Evolutionary conservation across 2,329 filamentous ascomycete species (phyloP), one percentile per base, ranked within the genome.

Genomic region (Akanthomyces dipterigenus): DNA sequence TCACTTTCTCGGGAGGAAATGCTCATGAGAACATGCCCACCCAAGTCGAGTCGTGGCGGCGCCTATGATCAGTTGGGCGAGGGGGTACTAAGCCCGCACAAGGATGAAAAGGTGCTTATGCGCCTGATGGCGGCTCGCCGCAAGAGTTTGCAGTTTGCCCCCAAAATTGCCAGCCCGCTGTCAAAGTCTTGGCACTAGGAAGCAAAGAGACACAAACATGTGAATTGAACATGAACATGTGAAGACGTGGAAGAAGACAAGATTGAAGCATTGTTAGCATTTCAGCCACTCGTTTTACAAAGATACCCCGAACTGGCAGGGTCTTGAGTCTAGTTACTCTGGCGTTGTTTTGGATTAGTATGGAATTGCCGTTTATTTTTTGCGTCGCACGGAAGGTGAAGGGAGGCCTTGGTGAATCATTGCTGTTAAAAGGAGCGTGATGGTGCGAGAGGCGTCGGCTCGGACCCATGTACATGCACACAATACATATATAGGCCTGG

Each of bases 131-230:
- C 87, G 12, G 89, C 88, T 0, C 80, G 89, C 63, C 81, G 90
- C 63, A 91, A 90, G 82, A 93, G 88, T 69, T 71, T 91, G 72
- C 88, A 90, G 69, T 91, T 87, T 76, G 88, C 88, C 36, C 90
- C 89, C 34, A 88, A 89, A 74, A 77, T 91, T 62, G 87, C 83
- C 20, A 93, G 89, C 72, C 90, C 89, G 2, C 75, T 93, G 66
- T 81, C 84, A 28, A 84, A 79, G 68, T 76, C 80, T 28, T 86
- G 82, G 83, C 38, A 62, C 38, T 60, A 55, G 40, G 31, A 18
- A 70, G 48, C 74, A 66, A 64, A 50, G 51, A 34, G 55, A n/a
- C 14, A 55, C n/a, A 42, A 36, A 34, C 1, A 50, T 22, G 22
- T 12, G 16, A 61, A 20, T 45, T 16, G 24, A 28, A 12, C 36